Base-by-base conservation (phyloP, 345 rosid genomes). In the Pugionium cornutum region DNA sequence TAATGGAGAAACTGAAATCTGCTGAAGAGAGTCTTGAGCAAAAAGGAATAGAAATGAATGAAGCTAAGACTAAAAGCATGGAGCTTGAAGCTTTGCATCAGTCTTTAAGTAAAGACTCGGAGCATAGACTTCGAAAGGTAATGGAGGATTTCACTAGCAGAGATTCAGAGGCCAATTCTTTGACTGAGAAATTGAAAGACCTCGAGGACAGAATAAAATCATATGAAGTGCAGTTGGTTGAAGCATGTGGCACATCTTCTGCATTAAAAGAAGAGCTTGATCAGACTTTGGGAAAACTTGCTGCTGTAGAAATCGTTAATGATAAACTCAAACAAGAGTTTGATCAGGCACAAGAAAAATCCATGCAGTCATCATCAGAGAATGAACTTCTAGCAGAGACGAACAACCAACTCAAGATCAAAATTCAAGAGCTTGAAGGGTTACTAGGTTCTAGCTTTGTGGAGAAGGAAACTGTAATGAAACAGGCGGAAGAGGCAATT, bases 341-440 rank as follows among this genome's bases (percentile, higher is more conserved):
- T 10, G 53, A 40, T 45, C 88, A 83, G 81, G 83, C 79, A 56
- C 86, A 86, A 74, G 79, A 73, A 51, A 87, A 78, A 76, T 83
- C 77, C 51, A 75, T 83, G 42, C 86, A 78, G 71, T 76, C 91
- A 43, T 64, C 52, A 37, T 83, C 87, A 25, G 94, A 95, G 40
- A 87, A 78, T 63, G 85, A 84, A 66, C 80, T 87, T 30, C 74
- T 91, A 52, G 84, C 78, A 26, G 89, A 81, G 82, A 83, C 94
- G 45, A 95, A 87, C 77, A 78, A 72, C 67, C 94, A 91, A 68
- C 96, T 91, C n/a, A 87, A 87, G 72, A 72, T 58, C 59, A 84
- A 80, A 79, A 76, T 89, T 27, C 84, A 83, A 49, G 98, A 91
- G 68, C 92, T 91, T 64, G 82, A 91, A 62, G 90, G 83, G 59